phyloP scores from a whole-genome alignment of 768 basidiomycete species.

The Mycena polygramma region DNA sequence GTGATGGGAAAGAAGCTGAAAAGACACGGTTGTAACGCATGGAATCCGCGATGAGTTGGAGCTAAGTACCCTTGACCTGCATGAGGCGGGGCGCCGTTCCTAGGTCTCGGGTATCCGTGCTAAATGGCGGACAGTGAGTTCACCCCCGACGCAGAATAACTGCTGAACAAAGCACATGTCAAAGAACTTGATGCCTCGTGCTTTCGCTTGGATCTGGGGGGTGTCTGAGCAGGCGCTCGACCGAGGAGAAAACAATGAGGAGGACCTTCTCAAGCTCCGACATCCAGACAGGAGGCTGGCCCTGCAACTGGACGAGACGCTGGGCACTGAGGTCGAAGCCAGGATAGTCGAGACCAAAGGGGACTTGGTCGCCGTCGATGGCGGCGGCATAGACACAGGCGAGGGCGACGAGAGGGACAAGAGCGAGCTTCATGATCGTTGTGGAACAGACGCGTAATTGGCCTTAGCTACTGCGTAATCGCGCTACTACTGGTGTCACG shows the following conservation, averaged over 20 bases:
- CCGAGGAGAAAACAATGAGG: constrained; percentile 26
- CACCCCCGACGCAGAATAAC: constrained; percentile 31
- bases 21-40: constrained; percentile 38
- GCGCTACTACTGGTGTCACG: constrained; percentile 10
- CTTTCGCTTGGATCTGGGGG: constrained; percentile 79
- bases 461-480: constrained; percentile 1
- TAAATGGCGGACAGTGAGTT: constrained; percentile 45
- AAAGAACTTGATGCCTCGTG: constrained; percentile 85
- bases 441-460: constrained; percentile 9
- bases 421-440: constrained; percentile 60
- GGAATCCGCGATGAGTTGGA: constrained; percentile 20
- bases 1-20: constrained; percentile 67
- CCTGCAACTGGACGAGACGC: constrained; percentile 83
- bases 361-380: constrained; percentile 51
- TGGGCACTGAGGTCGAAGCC: constrained; percentile 78
- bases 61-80: constrained; percentile 43
- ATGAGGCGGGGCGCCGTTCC: constrained; percentile 54
- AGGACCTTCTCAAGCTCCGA: constrained; percentile 90
- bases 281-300: constrained; percentile 80
- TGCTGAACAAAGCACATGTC: constrained; percentile 70
- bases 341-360: constrained; percentile 52
- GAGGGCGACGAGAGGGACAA: constrained; percentile 59
- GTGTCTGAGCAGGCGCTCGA: constrained; percentile 18
- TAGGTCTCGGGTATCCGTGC: constrained; percentile 81
- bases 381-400: constrained; percentile 56